Evolutionary conservation across 2,329 filamentous ascomycete genomes (phyloP), one percentile per base, ranked within the genome.

Genomic region (Calonectria pseudoreteaudii): DNA sequence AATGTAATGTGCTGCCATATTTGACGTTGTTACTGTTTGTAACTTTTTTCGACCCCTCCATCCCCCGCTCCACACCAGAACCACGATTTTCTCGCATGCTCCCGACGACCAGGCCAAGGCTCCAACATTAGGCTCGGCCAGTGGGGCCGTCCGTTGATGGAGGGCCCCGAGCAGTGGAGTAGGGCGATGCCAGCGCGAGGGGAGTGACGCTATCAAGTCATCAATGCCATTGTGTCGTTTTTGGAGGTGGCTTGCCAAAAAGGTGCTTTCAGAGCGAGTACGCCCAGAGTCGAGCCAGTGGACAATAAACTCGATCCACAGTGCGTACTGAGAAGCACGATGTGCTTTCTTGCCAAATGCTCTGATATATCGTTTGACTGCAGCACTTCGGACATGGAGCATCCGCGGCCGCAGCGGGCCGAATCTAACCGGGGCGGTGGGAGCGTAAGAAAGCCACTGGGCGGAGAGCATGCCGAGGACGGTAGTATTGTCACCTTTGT

Each of bases 141-240:
- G 78, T 79, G 78, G 78, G 78, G 77, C 76, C 73, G 68, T 79
- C 77, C 30, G 65, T 77, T 70, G 78, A 77, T 77, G 73, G 76
- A 76, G 71, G 47, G 70, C 62, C 53, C 71, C 68, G 71, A 66
- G 30, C 49, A 71, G 71, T 73, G 71, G 71, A 73, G 66, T 36
- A 30, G 26, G 38, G 50, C 56, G 41, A 53, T 66, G 56, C 53
- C 41, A 64, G 28, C 44, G 67, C 44, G 74, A 71, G 74, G 77
- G 78, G 79, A 75, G 79, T 80, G 79, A 71, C 70, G n/a, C 62
- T 80, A 80, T 80, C 78, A 74, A 56, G 34, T 31, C 64, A 64
- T 66, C 28, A 53, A 34, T 26, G n/a, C 9, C 53, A 66, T 66
- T 30, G 26, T 50, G 52, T 60, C 65, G 66, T 58, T 72, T 16